Evolutionary conservation across 768 basidiomycete genomes (phyloP), one percentile per base, ranked within the genome.

Genomic region (Leccinum longicurvipes): DNA sequence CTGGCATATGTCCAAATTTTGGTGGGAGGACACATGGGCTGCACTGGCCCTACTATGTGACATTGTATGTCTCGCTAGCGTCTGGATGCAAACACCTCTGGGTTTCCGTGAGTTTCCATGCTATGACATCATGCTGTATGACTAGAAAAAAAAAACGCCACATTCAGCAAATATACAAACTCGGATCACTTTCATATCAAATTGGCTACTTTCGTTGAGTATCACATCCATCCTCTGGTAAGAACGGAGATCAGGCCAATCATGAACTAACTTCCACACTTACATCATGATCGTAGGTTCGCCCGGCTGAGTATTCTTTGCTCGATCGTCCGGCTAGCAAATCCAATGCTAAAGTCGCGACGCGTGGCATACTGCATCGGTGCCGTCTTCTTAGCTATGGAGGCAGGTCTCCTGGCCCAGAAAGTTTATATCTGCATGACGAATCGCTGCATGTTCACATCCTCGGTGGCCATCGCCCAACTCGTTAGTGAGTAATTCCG

Each of bases 21-120:
- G 62, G 56, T 71, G 67, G 67, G 67, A 69, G 23, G 67, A 69
- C 31, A 41, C 56, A 29, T 71, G 67, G 67, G 67, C 67, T 6
- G 48, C 54, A 2, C 8, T 60, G 31, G 67, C 67, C 7, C 67
- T 69, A 31, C 15, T 64, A 46, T 62, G 46, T 36, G 67, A 63
- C 34, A 45, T 67, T 7, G 45, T 8, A 10, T 69, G 64, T 52
- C 54, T 69, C 7, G 44, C 44, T 25, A 53, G 60, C 45, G 7
- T 66, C 12, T 71, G 69, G 67, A 59, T 60, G 23, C 29, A 48
- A n/a, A 5, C 17, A 32, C 1, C 19, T 5, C 55, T 57, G 0
- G 1, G 1, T 1, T 12, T 0, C 5, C 7, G 69, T 70, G 46
- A 32, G 68, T 66, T 31, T 41, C 23, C 4, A 15, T 11, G 3